Base-by-base conservation (phyloP, 148 eudicot species). In the Nepenthes mirabilis region DNA sequence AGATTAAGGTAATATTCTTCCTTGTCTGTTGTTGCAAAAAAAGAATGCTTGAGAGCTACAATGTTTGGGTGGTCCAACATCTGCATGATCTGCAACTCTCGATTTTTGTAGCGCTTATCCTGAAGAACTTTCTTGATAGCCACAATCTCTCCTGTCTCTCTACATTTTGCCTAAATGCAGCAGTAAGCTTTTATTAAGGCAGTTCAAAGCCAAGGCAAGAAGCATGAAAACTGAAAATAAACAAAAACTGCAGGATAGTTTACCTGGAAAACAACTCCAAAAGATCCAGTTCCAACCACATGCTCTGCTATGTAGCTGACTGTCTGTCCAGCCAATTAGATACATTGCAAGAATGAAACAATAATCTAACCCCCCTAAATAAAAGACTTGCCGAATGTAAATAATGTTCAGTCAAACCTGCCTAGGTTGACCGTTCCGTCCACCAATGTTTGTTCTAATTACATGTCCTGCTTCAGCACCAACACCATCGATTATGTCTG, bases 51-150 rank as follows among this genome's bases (percentile, higher is more conserved):
- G 51, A 94, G 91, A 61, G 91, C 85, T 50, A 94, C 99, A 76
- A 86, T 79, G 73, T 94, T 94, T 60, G 99, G 99, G 78, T 94
- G 99, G 72, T 94, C 95, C 77, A 94, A 65, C 97, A 86, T 82
- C 80, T 89, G 97, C 99, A 94, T 86, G 63, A 94, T 94, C 79
- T 94, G 95, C 57, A 94, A 75, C 77, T 94, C 99, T 68, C 99
- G 82, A 67, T 94, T 94, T 81, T 94, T 94, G 82, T 94, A 94
- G 61, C 97, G 99, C 80, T 89, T 94, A 79, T 94, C 99, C 69
- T 94, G 99, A 65, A 94, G 86, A 72, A 94, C 99, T 82, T 94
- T 94, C 79, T 94, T 94, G 65, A 94, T 94, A 54, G 99, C 99
- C 61, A 94, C 95, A 59, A 89, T 83, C 76, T 94, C 99, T 58